These are phyloP conservation scores for Leccinum solheimii DNA, from an alignment of 1,284 basidiomycete species.

Conservation along the genomic window DNA sequence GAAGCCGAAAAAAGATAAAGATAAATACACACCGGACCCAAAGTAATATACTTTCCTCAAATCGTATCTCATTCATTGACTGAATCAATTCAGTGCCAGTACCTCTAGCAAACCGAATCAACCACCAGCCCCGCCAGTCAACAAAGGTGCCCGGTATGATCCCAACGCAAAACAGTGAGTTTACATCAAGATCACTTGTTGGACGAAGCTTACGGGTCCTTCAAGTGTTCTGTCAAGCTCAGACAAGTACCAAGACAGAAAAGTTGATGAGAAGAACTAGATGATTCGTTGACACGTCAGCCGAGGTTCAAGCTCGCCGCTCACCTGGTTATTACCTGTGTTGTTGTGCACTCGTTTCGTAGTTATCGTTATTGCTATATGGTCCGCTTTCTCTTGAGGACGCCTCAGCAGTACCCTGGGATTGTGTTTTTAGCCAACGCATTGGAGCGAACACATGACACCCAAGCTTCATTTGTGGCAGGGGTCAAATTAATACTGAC, in stretches of 20 bases:
- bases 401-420: background rate
- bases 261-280: background rate
- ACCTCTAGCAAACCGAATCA: background rate
- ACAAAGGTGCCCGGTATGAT: background rate
- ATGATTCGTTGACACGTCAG: background rate
- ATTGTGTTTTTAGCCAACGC: background rate
- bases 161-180: background rate
- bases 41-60: background rate
- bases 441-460: background rate
- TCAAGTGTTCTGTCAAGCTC: background rate
- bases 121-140: background rate
- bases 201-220: background rate
- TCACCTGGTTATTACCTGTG: background rate
- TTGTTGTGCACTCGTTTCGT: background rate
- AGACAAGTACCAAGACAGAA: background rate
- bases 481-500: too few species aligned
- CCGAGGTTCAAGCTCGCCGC: background rate
- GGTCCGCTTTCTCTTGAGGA: background rate
- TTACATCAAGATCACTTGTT: background rate
- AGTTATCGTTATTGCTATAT: background rate
- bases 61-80: background rate
- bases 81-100: background rate
- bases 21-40: background rate
- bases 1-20: background rate
- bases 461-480: too few species aligned